phyloP scores from a whole-genome alignment of 1,284 basidiomycete genomes.

The Pseudozyma thailandica region DNA sequence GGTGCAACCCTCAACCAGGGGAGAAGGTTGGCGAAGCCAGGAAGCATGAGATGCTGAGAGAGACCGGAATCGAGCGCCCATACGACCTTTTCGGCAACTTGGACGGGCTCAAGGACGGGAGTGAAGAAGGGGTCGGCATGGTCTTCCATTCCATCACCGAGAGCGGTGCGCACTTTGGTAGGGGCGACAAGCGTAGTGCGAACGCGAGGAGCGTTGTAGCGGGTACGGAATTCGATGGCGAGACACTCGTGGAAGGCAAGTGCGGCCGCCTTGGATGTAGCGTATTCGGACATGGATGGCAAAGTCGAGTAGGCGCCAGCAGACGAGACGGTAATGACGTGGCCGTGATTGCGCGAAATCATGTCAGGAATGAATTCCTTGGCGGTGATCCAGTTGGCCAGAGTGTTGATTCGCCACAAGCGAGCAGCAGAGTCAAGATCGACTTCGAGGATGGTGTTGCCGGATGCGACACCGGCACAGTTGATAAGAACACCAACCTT shows the following conservation, averaged over 20 bases:
- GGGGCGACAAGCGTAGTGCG: conserved; percentile 63
- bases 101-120: conserved; percentile 62
- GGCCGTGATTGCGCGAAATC: conserved; percentile 64
- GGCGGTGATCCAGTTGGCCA: conserved; percentile 60
- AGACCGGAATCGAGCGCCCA: conserved; percentile 60
- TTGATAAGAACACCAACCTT: conserved; percentile 59
- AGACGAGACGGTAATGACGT: conserved; percentile 63
- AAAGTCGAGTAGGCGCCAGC: conserved; percentile 59
- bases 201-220: conserved; percentile 60
- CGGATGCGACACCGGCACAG: conserved; percentile 64
- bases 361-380: conserved; percentile 65
- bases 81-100: conserved; percentile 58
- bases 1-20: conserved; percentile 57
- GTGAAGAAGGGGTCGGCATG: conserved; percentile 60
- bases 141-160: conserved; percentile 65
- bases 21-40: conserved; percentile 53
- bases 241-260: conserved; percentile 66
- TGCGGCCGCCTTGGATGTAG: conserved; percentile 62
- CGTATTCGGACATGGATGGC: conserved; percentile 62
- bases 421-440: conserved; percentile 43
- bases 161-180: conserved; percentile 65
- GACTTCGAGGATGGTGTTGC: conserved; percentile 57
- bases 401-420: conserved; percentile 63
- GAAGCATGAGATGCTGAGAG: conserved; percentile 60
- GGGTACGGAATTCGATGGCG: conserved; percentile 56